Base-by-base conservation (phyloP, 352 stramenopile genomes). In the Globisporangium sylvaticum region DNA sequence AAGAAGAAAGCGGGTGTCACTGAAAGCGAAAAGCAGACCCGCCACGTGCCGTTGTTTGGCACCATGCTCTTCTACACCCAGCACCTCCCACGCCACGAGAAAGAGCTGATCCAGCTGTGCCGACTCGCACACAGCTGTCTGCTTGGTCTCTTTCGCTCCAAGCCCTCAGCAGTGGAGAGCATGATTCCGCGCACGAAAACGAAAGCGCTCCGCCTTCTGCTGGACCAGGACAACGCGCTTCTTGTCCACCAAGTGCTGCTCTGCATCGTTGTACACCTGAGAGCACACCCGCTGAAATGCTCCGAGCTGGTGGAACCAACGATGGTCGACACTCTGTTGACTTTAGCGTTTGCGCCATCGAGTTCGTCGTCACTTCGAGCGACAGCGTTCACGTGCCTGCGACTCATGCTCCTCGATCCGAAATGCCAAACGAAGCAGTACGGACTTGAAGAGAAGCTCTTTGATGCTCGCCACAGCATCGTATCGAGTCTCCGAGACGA, bases 61-160 rank as follows among this genome's bases (percentile, higher is more conserved):
- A 39, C 58, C 1, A 25, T 31, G 50, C 42, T 70, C 4, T 60
- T 62, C 44, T 70, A 70, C 29, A 34, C 18, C 0, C 31, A 56
- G 1, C 20, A 4, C 1, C 50, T 70, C 6, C 10, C 58, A 0
- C 48, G 53, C 7, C 58, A 42, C 0, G 58, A 66, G 2, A 70
- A 63, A 29, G 65, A 66, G n/a, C 24, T 70, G 50, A 56, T 63
- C 4, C 65, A 70, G 54, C 50, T 70, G 25, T 70, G 65, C 25
- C 60, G 58, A 34, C 65, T 70, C n/a, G 65, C 65, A 1, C 58
- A 70, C 42, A 53, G 50, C 18, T 70, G 65, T 39, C 65, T 70
- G 4, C 14, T 42, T 3, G 58, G 48, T 22, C 58, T 66, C 15
- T 29, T 22, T 32, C 60, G 37, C 15, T 65, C 58, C n/a, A 66